A percentile compares a stretch with the other conserved stretches of the same genome.
Evolutionary conservation across 345 rosid species (phyloP).

Genomic region (Bretschneidera sinensis): DNA sequence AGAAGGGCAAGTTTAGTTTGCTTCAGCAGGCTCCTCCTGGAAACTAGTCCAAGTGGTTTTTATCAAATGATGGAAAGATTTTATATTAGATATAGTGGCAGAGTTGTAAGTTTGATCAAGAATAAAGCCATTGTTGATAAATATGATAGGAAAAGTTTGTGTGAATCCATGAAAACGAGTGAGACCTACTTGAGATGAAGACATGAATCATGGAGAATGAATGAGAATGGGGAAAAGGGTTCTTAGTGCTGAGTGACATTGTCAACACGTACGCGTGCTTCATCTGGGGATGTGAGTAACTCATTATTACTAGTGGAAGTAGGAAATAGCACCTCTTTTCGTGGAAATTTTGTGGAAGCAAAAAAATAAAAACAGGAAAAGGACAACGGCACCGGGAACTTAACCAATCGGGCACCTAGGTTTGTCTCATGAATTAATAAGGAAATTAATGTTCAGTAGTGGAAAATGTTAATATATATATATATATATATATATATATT

Average conservation of each 20-base stretch:
- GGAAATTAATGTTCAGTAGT: too few species aligned
- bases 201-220: neutral
- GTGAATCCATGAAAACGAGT: neutral
- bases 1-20: too few species aligned
- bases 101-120: neutral
- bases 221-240: neutral
- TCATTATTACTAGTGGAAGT: neutral
- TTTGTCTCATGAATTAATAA: too few species aligned
- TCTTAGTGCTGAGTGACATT: conserved; percentile 14
- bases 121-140: neutral
- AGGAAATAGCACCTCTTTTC: neutral
- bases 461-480: too few species aligned
- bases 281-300: neutral
- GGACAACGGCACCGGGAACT: too few species aligned
- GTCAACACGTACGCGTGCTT: conserved; percentile 19
- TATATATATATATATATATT: too few species aligned
- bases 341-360: too few species aligned
- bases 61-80: neutral
- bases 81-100: neutral
- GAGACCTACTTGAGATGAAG: neutral
- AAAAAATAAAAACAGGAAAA: too few species aligned
- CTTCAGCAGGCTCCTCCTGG: too few species aligned
- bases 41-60: too few species aligned
- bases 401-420: too few species aligned
- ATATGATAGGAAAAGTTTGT: neutral